Conservation (phyloP, 2,329 filamentous ascomycete genomes). For the Colletotrichum sp. region DNA sequence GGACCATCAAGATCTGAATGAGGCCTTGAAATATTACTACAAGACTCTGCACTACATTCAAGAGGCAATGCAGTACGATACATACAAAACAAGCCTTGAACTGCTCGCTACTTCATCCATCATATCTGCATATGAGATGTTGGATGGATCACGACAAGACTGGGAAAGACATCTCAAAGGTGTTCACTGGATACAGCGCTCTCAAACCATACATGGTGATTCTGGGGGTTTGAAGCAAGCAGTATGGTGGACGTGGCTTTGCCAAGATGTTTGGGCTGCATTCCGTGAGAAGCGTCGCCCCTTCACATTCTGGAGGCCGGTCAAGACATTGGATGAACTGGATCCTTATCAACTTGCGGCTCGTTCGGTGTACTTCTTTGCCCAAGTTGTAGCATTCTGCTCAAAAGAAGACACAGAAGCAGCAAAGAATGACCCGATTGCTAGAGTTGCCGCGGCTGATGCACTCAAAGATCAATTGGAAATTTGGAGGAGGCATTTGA, state of each 20-base stretch:
- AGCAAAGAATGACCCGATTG: conserved; percentile 37
- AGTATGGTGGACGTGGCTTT: conserved; percentile 71
- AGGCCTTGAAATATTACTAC: conserved; percentile 59
- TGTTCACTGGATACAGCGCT: conserved; percentile 70
- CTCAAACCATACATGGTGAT: conserved; percentile 65
- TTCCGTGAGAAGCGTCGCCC: conserved; percentile 62
- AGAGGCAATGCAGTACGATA: conserved; percentile 61
- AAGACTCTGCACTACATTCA: conserved; percentile 68
- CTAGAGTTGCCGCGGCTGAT: conserved; percentile 49
- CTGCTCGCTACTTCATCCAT: conserved; percentile 64
- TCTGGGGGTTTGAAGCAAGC: conserved; percentile 60
- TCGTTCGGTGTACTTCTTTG: conserved; percentile 58
- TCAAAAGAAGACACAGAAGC: conserved; percentile 37
- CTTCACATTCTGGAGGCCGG: conserved; percentile 64
- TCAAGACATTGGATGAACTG: conserved; percentile 50
- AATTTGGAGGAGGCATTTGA: conserved; percentile 53
- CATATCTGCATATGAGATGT: conserved; percentile 72
- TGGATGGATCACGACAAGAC: conserved; percentile 56
- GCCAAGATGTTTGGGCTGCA: conserved; percentile 69
- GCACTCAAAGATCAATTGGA: conserved; percentile 52
- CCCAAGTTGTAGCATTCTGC: conserved; percentile 63
- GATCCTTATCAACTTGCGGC: conserved; percentile 58
- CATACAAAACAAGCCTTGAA: conserved; percentile 62
- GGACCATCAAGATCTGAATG: conserved; percentile 29
- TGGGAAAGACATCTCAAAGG: conserved; percentile 70